A percentile compares a stretch with the other conserved stretches of the same genome.
Conservation (phyloP, 2,329 filamentous ascomycete species). For the Botrytis pseudocinerea region DNA sequence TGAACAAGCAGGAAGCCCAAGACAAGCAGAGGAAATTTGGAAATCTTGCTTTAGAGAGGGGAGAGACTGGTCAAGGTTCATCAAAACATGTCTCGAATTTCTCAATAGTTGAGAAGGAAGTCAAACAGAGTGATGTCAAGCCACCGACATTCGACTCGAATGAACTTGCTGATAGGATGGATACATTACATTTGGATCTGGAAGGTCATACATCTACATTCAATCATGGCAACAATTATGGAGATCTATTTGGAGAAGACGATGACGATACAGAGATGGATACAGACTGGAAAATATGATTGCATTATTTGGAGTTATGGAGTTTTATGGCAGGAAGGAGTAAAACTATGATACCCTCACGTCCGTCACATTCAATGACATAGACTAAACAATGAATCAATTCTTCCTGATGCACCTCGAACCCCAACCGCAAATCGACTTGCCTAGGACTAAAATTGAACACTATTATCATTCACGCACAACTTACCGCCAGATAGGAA, state of each 20-base stretch:
- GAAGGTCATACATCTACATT: conserved; percentile 40
- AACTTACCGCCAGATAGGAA: not conserved
- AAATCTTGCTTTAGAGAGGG: conserved; percentile 54
- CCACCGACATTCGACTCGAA: conserved; percentile 44
- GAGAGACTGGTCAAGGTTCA: conserved; percentile 39
- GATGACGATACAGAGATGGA: conserved; percentile 31
- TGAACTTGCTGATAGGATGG: conserved; percentile 38
- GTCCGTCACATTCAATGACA: conserved; percentile 8
- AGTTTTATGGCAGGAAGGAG: conserved; percentile 21
- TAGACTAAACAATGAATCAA: not conserved
- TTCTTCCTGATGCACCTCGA: not conserved
- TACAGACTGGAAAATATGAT: conserved; percentile 37
- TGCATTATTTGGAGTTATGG: conserved; percentile 23
- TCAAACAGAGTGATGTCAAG: conserved; percentile 42
- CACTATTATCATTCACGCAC: not conserved
- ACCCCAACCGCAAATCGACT: not conserved
- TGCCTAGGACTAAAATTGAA: not conserved
- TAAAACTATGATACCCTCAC: conserved; percentile 28
- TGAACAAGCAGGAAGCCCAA: conserved; percentile 48
- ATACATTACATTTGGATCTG: conserved; percentile 38
- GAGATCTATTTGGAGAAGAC: conserved; percentile 23
- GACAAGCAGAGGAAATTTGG: conserved; percentile 43
- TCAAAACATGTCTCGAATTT: conserved; percentile 46
- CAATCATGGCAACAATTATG: conserved; percentile 28
- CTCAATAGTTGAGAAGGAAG: conserved; percentile 54